These are phyloP conservation scores for Aspergillus sojae DNA, from an alignment of 2,329 filamentous ascomycete genomes.

Conservation along the genomic window DNA sequence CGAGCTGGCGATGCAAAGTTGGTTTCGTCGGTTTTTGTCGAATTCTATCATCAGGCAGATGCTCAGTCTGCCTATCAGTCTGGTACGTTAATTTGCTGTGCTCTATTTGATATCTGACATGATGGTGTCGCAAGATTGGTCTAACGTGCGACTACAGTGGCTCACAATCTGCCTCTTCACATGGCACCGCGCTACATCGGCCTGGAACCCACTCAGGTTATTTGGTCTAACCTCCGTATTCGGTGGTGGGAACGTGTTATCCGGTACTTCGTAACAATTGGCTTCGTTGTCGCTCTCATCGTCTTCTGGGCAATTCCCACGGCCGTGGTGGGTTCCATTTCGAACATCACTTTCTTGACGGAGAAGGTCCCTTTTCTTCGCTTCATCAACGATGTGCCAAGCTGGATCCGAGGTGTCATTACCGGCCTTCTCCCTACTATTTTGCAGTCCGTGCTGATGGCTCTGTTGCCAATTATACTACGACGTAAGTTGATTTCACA, in stretches of 20 bases:
- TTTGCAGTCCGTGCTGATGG: conserved; percentile 79
- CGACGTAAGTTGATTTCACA: conserved; percentile 57
- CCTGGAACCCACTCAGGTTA: conserved; percentile 75
- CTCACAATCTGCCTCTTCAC: conserved; percentile 83
- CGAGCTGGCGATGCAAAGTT: conserved; percentile 65
- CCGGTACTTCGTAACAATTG: conserved; percentile 68
- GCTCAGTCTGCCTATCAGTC: conserved; percentile 87
- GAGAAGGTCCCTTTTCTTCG: conserved; percentile 66
- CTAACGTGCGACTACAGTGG: conserved; percentile 49
- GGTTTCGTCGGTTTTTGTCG: conserved; percentile 82
- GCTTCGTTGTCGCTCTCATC: conserved; percentile 75
- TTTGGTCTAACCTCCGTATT: conserved; percentile 84
- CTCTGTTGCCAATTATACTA: conserved; percentile 80
- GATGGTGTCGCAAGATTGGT: background rate
- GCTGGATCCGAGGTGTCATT: conserved; percentile 75
- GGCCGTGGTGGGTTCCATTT: conserved; percentile 79
- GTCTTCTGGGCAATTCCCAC: conserved; percentile 84
- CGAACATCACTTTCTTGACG: conserved; percentile 74
- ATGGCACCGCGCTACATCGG: conserved; percentile 87
- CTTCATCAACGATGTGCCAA: conserved; percentile 74
- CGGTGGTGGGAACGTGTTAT: conserved; percentile 84
- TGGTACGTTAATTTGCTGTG: conserved; percentile 21
- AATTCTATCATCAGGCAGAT: conserved; percentile 79
- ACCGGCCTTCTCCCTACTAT: conserved; percentile 82
- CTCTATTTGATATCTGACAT: background rate